Base-by-base conservation (phyloP, 192 early-diverging fungal genomes). In the Backusella macrospora region DNA sequence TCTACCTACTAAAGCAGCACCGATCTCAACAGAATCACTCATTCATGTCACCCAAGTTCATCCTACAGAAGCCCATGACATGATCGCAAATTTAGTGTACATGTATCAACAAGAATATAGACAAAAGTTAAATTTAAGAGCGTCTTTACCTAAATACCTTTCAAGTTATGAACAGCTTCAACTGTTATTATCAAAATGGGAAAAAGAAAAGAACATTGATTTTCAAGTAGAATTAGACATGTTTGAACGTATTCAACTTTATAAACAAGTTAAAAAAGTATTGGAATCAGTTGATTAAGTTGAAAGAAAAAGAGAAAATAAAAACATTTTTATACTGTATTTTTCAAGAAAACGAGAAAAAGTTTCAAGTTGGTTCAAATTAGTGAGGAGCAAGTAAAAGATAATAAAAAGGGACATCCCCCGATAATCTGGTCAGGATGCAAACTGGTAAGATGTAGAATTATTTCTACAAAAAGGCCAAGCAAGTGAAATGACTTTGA, bases 251-350 rank as follows among this genome's bases (percentile, higher is more conserved):
- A 45, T 76, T 39, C 48, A 71, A 1, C 46, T 76, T 43, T 80
- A 80, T 52, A 80, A 73, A 42, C 38, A 47, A 16, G 70, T 73
- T 1, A 80, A 80, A 18, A 75, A 72, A 23, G 64, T 68, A 48
- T 34, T 80, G 6, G 71, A 76, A 45, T 63, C 78, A 10, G 46
- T 39, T 49, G 65, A 73, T 48, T 73, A 69, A 43, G 42, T 52
- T 66, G 10, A 12, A 43, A 23, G 39, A 42, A 8, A 34, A 52
- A 1, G 6, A 46, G 37, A 44, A 37, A 48, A 71, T 10, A 62
- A 71, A 34, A 34, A 34, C 29, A 34, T 34, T 55, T 55, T 13
- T 21, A 55, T 55, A 23, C n/a, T n/a, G n/a, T n/a, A n/a, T n/a
- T n/a, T n/a, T n/a, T n/a, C n/a, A n/a, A n/a, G n/a, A n/a, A n/a